These are phyloP conservation scores for Yarrowia phangngaensis DNA, from an alignment of 805 yeast species.

Conservation along the genomic window DNA sequence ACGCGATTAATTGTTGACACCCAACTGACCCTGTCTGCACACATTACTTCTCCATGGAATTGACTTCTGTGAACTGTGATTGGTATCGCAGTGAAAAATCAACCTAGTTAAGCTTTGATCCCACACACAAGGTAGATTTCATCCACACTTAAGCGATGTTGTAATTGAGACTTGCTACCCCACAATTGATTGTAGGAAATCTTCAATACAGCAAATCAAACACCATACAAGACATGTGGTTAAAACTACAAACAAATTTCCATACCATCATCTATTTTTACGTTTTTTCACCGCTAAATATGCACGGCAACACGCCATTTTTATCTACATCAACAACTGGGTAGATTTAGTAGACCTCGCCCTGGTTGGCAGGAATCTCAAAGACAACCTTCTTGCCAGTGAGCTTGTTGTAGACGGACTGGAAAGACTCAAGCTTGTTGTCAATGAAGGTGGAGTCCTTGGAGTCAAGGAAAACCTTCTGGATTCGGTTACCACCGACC, in stretches of 20 bases:
- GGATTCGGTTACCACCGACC: constrained; percentile 98
- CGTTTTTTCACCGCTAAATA: constrained; percentile 4
- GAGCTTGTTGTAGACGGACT: constrained; percentile 95
- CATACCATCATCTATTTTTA: constrained; percentile 25
- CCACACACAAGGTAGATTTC: no score
- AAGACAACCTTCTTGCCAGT: constrained; percentile 99
- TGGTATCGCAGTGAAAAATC: no score
- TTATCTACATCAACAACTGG: constrained; percentile 1
- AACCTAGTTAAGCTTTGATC: no score
- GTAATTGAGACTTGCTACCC: no score
- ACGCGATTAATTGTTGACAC: no score
- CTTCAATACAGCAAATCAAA: no score
- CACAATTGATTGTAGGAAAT: no score
- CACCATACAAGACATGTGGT: no score
- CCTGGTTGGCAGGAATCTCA: constrained; percentile 64
- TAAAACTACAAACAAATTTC: not conserved
- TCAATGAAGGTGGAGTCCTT: constrained; percentile 96
- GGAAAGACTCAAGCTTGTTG: constrained; percentile 99
- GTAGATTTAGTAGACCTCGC: constrained; percentile 39
- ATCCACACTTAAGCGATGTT: no score
- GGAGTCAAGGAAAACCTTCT: constrained; percentile 95
- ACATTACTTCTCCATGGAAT: no score
- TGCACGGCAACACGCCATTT: constrained; percentile 25
- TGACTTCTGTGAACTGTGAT: no score
- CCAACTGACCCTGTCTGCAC: no score